Percentiles rank a stretch among this genome's conserved stretches.
Evolutionary conservation across 371 early-diverging fungal genomes (phyloP).

Genomic region (Mortierella sp.): DNA sequence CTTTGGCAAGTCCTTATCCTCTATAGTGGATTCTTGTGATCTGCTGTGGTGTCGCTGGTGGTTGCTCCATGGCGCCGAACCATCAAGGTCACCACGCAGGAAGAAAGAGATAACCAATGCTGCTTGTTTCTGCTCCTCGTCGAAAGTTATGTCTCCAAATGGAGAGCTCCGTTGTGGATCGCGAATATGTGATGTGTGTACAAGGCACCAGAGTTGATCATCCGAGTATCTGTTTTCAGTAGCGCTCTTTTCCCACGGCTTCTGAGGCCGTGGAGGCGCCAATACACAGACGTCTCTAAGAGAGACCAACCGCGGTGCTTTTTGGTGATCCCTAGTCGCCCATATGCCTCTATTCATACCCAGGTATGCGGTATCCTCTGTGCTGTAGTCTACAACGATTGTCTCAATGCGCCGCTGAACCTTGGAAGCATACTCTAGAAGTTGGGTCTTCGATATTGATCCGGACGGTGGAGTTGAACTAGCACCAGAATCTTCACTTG

Average conservation of each 20-base stretch:
- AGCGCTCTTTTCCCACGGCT: background rate
- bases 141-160: slow-evolving; percentile 21
- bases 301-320: slow-evolving; percentile 9
- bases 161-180: too few species aligned
- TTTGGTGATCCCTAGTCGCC: background rate
- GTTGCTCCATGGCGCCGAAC: background rate
- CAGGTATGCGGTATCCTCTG: slow-evolving; percentile 7
- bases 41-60: background rate
- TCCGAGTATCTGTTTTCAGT: background rate
- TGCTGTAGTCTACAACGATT: slow-evolving; percentile 25
- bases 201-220: slow-evolving; percentile 52
- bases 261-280: background rate
- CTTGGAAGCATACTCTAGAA: slow-evolving; percentile 17
- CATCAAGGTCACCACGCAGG: slow-evolving; percentile 31
- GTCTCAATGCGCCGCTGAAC: slow-evolving; percentile 34
- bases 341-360: background rate
- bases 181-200: slow-evolving; percentile 73
- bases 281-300: slow-evolving; percentile 26
- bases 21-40: background rate
- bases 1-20: background rate
- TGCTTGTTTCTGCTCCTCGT: slow-evolving; percentile 7
- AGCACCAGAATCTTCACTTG: background rate
- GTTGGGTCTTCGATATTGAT: slow-evolving; percentile 19
- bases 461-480: background rate
- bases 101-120: slow-evolving; percentile 37